Percentiles rank a stretch among this genome's conserved stretches.
phyloP scores from a whole-genome alignment of 2,329 filamentous ascomycete species.

The Sphaerostilbella broomeana region DNA sequence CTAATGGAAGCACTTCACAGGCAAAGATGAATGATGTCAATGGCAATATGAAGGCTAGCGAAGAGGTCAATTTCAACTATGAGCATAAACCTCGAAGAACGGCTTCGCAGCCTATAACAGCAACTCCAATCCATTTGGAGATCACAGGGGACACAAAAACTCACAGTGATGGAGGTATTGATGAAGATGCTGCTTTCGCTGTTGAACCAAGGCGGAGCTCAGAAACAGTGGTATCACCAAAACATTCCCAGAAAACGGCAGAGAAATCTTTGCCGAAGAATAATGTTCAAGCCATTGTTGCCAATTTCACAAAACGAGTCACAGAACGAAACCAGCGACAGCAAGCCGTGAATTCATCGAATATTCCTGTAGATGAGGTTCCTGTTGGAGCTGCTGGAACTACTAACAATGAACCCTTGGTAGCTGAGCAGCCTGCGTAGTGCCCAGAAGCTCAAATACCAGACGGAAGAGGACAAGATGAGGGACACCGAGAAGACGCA shows the following conservation, averaged over 20 bases:
- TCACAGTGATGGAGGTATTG: not conserved
- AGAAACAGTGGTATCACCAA: not conserved
- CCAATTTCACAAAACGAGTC: not conserved
- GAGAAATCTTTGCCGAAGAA: not conserved
- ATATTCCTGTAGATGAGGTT: not conserved
- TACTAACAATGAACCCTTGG: not conserved
- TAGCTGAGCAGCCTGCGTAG: constrained; percentile 16
- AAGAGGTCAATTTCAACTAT: not conserved
- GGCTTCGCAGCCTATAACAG: constrained; percentile 5
- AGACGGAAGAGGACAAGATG: not conserved
- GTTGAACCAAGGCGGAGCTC: constrained; percentile 4
- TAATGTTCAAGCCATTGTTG: not conserved
- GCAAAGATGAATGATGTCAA: not conserved
- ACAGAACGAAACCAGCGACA: not conserved
- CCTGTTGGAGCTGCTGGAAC: not conserved
- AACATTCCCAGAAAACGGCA: not conserved
- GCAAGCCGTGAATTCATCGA: not conserved
- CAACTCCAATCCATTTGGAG: not conserved
- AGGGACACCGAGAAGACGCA: no score
- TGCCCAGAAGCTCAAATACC: constrained; percentile 11
- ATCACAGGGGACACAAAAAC: not conserved
- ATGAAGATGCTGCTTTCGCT: not conserved
- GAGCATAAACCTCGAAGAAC: constrained; percentile 1
- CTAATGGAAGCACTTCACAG: constrained; percentile 16
- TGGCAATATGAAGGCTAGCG: not conserved